A percentile compares a stretch with the other conserved stretches of the same genome.
phyloP scores from a whole-genome alignment of 768 basidiomycete species.

The Kockovaella imperatae region DNA sequence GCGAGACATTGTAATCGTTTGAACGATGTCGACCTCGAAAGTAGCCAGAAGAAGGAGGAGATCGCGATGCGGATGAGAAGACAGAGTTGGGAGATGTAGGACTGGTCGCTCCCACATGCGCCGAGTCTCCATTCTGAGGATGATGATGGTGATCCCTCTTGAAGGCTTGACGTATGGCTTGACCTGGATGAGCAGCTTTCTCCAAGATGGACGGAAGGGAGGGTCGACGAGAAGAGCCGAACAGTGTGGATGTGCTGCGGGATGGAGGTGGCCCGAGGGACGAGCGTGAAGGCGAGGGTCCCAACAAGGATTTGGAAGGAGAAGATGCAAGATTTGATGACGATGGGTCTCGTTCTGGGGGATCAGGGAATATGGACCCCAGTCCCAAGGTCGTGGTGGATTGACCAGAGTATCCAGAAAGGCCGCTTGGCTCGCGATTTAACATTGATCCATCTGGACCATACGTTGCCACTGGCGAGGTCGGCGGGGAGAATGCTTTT shows the following conservation, averaged over 20 bases:
- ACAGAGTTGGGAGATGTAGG: background rate
- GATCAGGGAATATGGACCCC: no score
- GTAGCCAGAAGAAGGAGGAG: conserved; percentile 7
- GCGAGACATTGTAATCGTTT: conserved; percentile 1
- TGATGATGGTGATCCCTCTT: conserved; percentile 12
- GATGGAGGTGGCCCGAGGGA: background rate
- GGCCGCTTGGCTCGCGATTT: no score
- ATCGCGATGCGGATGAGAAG: background rate
- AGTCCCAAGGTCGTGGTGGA: no score
- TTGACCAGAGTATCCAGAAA: no score
- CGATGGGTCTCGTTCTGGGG: no score
- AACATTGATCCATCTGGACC: no score
- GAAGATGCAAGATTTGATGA: no score
- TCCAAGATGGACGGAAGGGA: conserved; percentile 48
- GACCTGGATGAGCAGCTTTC: conserved; percentile 45
- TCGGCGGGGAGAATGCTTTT: no score
- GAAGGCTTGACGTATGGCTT: conserved; percentile 38
- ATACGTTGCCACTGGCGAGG: no score
- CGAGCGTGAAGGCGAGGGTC: background rate
- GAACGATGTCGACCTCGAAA: conserved; percentile 22
- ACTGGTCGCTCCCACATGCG: conserved; percentile 1
- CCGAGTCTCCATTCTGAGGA: background rate
- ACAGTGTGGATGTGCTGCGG: background rate
- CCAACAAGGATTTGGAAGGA: no score
- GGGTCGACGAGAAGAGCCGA: conserved; percentile 33